Percentiles rank a stretch among this genome's conserved stretches.
phyloP scores from a whole-genome alignment of 345 rosid species.

The Populus nigra region DNA sequence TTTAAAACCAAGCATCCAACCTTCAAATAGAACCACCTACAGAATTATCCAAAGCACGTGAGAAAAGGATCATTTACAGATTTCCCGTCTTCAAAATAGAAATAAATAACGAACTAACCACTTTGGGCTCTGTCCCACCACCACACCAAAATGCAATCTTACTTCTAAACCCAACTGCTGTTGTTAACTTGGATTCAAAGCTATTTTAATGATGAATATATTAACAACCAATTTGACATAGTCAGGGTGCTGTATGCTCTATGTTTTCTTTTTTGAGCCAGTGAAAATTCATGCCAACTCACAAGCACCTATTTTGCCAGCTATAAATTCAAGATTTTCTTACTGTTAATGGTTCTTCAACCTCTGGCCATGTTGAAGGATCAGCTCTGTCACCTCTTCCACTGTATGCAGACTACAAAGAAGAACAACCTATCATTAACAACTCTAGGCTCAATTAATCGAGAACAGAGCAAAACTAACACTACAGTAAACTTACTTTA shows the following conservation, averaged over 20 bases:
- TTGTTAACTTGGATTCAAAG: neutral
- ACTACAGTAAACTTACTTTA: constrained; percentile 50
- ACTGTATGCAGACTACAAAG: constrained; percentile 75
- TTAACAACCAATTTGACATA: neutral
- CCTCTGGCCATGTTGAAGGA: constrained; percentile 78
- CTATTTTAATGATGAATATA: neutral
- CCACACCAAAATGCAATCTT: neutral
- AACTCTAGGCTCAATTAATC: neutral
- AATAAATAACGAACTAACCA: neutral
- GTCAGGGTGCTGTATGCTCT: neutral
- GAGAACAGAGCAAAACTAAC: neutral
- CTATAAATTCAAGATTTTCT: constrained; percentile 12
- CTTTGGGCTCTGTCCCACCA: neutral
- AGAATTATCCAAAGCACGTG: constrained; percentile 14
- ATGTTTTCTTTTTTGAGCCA: neutral
- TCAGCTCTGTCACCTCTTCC: constrained; percentile 95
- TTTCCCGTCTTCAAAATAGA: neutral
- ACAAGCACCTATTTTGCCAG: neutral
- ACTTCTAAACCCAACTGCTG: no score
- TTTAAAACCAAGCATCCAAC: constrained; percentile 99
- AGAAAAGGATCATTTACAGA: neutral
- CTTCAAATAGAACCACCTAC: constrained; percentile 85
- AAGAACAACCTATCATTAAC: constrained; percentile 2
- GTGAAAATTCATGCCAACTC: neutral
- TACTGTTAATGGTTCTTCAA: constrained; percentile 86